These are phyloP conservation scores for Keithomyces neogunnii DNA, from an alignment of 2,329 filamentous ascomycete species.

Conservation along the genomic window DNA sequence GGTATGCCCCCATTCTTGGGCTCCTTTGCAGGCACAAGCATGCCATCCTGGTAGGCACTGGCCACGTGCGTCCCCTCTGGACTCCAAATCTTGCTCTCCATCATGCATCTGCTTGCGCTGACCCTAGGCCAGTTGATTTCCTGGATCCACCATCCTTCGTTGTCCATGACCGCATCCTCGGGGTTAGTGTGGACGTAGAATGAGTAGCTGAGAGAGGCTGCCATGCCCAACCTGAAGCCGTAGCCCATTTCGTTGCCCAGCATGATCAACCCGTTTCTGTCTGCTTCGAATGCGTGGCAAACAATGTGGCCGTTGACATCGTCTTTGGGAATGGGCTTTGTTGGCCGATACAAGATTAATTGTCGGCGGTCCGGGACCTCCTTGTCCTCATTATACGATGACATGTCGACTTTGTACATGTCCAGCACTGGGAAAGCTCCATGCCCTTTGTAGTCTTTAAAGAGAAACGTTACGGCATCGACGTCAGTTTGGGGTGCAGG, in stretches of 20 bases:
- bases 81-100: slow-evolving; percentile 46
- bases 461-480: slow-evolving; percentile 25
- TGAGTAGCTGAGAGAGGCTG: slow-evolving; percentile 40
- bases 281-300: slow-evolving; percentile 42
- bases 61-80: slow-evolving; percentile 43
- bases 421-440: slow-evolving; percentile 41
- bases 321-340: slow-evolving; percentile 30
- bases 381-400: slow-evolving; percentile 31
- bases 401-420: slow-evolving; percentile 48
- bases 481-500: slow-evolving; percentile 38
- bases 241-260: slow-evolving; percentile 39
- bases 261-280: slow-evolving; percentile 47
- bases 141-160: slow-evolving; percentile 44
- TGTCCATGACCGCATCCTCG: slow-evolving; percentile 38
- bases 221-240: slow-evolving; percentile 30
- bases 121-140: slow-evolving; percentile 41
- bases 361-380: slow-evolving; percentile 37
- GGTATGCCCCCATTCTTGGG: slow-evolving; percentile 10
- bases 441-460: slow-evolving; percentile 17
- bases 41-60: slow-evolving; percentile 46
- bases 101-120: slow-evolving; percentile 35
- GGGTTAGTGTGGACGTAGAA: slow-evolving; percentile 45
- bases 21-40: slow-evolving; percentile 23
- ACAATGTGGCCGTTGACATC: slow-evolving; percentile 37
- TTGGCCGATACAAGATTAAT: slow-evolving; percentile 40